Evolutionary conservation across 257 asterid species (phyloP).

Genomic region (Solanum bulbocastanum): DNA sequence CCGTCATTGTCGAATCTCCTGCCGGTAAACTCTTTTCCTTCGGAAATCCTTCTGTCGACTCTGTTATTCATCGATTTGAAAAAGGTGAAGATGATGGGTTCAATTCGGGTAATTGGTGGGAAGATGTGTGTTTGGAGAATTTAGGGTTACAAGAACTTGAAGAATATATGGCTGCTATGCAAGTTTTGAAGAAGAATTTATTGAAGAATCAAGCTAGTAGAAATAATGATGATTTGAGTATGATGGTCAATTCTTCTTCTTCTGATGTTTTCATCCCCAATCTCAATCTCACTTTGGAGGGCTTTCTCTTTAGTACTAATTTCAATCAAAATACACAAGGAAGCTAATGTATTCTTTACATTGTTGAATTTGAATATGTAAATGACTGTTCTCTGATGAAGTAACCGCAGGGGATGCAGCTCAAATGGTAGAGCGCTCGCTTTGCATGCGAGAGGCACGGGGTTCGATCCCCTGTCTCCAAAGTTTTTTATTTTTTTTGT

Average conservation of each 20-base stretch:
- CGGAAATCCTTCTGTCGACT: not conserved
- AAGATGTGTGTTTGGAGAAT: not conserved
- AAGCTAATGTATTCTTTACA: not conserved
- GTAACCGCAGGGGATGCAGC: conserved; percentile 70
- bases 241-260: not conserved
- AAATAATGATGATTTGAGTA: not conserved
- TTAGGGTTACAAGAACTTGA: not conserved
- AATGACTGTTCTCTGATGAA: not conserved
- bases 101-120: not conserved
- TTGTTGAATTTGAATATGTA: too few relatives aligned
- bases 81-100: not conserved
- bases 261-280: not conserved
- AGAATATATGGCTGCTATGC: not conserved
- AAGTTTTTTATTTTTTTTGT: too few relatives aligned
- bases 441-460: conserved; percentile 99
- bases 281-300: not conserved
- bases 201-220: not conserved
- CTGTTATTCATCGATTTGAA: not conserved
- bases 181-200: not conserved
- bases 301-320: not conserved
- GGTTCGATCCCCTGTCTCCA: conserved; percentile 82
- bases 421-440: conserved; percentile 99
- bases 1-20: not conserved
- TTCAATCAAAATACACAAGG: not conserved
- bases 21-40: not conserved